Percentiles rank a stretch among this genome's conserved stretches.
phyloP scores from a whole-genome alignment of 441 rosid genomes.

The Biscutella laevigata region DNA sequence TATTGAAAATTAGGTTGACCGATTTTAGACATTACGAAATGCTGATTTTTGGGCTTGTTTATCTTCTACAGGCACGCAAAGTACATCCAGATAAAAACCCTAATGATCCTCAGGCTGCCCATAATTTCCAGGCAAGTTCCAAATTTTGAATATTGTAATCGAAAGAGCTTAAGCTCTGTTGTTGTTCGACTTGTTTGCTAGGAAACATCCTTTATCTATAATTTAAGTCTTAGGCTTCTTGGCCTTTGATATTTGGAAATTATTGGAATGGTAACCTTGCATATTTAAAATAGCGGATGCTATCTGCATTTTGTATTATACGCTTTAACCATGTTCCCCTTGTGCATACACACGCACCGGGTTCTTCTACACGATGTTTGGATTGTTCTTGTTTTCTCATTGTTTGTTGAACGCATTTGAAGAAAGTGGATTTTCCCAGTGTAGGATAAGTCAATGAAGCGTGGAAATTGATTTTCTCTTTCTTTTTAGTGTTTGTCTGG shows the following conservation, averaged over 20 bases:
- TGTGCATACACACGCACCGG: not conserved
- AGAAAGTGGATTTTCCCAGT: not conserved
- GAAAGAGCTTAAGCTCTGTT: too few relatives aligned
- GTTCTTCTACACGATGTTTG: conserved; percentile 5
- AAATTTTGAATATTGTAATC: not conserved
- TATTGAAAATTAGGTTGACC: not conserved
- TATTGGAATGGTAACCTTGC: not conserved
- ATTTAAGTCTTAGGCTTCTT: not conserved
- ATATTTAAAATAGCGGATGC: too few relatives aligned
- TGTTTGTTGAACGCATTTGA: not conserved
- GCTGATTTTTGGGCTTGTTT: conserved; percentile 9
- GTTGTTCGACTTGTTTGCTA: too few relatives aligned
- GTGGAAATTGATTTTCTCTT: not conserved
- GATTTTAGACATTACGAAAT: not conserved
- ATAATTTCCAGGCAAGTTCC: conserved; percentile 79
- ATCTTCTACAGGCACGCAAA: conserved; percentile 74
- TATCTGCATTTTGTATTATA: not conserved
- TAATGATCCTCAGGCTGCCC: conserved; percentile 89
- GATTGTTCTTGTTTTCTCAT: not conserved
- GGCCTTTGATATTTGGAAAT: not conserved
- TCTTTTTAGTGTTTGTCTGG: not conserved
- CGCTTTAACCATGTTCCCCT: not conserved
- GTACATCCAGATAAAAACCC: conserved; percentile 97
- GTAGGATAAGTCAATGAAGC: not conserved
- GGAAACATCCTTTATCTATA: not conserved